Evolutionary conservation across 192 early-diverging fungal genomes (phyloP), one percentile per base, ranked within the genome.

Genomic region (Mortierella hygrophila): DNA sequence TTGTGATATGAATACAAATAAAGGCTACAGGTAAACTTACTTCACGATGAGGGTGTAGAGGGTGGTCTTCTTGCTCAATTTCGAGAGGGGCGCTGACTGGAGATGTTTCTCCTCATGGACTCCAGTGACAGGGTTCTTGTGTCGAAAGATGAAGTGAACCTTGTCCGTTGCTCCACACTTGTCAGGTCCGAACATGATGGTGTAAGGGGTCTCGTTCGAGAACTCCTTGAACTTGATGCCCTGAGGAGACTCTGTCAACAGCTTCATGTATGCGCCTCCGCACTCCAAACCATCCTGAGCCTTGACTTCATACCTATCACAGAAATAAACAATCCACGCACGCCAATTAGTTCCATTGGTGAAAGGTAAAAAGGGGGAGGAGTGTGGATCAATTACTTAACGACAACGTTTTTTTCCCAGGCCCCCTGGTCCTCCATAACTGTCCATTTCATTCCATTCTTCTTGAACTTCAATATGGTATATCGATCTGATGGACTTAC

Each of bases 61-160:
- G 77, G 90, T 90, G 21, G 94, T 89, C 32, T 91, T 81, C 76
- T 92, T 90, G 83, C 92, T 92, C 35, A 90, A 82, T 72, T 93
- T 94, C 46, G 95, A 93, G 42, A 80, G 52, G 32, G 95, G 95
- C 26, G 95, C 91, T 72, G 89, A 72, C 29, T 90, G 88, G 79
- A 96, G 79, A 86, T 97, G 96, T 82, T 98, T 97, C 89, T 98
- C 97, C 42, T 95, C 96, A 80, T 93, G 90, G 74, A 92, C 90
- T 10, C 94, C 95, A 9, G 95, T 95, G 32, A 89, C 82, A 21
- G 97, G 97, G 90, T 96, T 97, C 88, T 93, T 91, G 92, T 98
- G 97, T n/a, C 95, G 90, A 91, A 96, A 96, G 84, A 98, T 98
- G 68, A 98, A 94, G 88, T 98, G 97, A 29, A 98, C 91, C 80